Base-by-base conservation (phyloP, 805 yeast genomes). In the Wickerhamiella musiphila region DNA sequence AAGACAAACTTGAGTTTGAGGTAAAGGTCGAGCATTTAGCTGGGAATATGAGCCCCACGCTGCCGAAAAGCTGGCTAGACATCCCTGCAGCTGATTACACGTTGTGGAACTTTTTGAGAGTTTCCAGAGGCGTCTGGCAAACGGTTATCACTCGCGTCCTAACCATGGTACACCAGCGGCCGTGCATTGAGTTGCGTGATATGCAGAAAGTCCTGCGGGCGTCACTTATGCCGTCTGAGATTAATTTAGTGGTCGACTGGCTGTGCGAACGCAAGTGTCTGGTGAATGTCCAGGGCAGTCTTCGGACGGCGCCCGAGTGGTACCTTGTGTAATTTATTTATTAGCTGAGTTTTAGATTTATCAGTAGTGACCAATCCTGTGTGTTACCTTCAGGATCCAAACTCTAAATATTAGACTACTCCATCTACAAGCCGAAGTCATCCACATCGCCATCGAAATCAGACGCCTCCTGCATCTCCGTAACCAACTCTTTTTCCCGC, bases 1-100 rank as follows among this genome's bases (percentile, higher is more conserved):
- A 74, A 40, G 69, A 63, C 26, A 73, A 62, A 49, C 63, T 68
- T 30, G 81, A 66, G 45, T 75, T 72, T 48, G 93, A 69, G 47
- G 69, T 72, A 3, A 26, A 26, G 14, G 26, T 31, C 6, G 13
- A 28, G 29, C 14, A 15, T 35, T 11, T 34, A 26, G 26, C n/a
- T n/a, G n/a, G n/a, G n/a, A n/a, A n/a, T n/a, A n/a, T n/a, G n/a
- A n/a, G n/a, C n/a, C n/a, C n/a, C n/a, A n/a, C n/a, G n/a, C n/a
- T n/a, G n/a, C n/a, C n/a, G n/a, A n/a, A n/a, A n/a, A n/a, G n/a
- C n/a, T n/a, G n/a, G n/a, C n/a, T n/a, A n/a, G n/a, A n/a, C n/a
- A n/a, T n/a, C n/a, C n/a, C n/a, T n/a, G n/a, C n/a, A n/a, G n/a
- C n/a, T n/a, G n/a, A n/a, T n/a, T n/a, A n/a, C n/a, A n/a, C 12